Evolutionary conservation across 2,329 filamentous ascomycete species (phyloP), one percentile per base, ranked within the genome.

Genomic region (Dothideomycetes sp.): DNA sequence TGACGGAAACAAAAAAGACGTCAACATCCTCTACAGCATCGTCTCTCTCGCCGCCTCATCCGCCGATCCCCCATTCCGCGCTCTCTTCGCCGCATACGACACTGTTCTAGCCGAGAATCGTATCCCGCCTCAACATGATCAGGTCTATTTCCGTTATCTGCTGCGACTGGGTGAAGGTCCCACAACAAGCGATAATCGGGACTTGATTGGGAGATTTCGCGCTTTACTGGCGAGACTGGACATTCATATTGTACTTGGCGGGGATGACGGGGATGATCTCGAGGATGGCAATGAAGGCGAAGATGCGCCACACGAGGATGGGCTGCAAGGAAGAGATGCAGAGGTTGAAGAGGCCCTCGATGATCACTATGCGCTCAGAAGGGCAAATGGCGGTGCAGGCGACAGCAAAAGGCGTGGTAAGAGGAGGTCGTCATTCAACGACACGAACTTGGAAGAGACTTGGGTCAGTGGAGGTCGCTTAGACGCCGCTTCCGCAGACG

Each of bases 61-160:
- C 19, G 68, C 75, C 1, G 73, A 74, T 40, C 68, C 82, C 16
- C 79, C 84, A 3, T 85, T 81, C 42, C 78, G 79, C 53, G 84
- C 85, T 8, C 72, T 94, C 14, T 93, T 93, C 61, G 71, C 73
- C 38, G 84, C 85, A 19, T 93, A 93, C 56, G 81, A 91, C 54
- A 69, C 75, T 41, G 70, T 88, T 31, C 72, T 94, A n/a, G 75
- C 74, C 4, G 68, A 77, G 47, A 68, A 83, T 64, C 81, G 77
- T 40, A 66, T 85, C 47, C 72, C 84, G 43, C 71, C 77, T n/a
- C 78, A 84, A 51, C 70, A 81, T 49, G 84, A 88, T 52, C 77
- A 79, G 50, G 76, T 82, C 49, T 80, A 87, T 52, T 78, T 86
- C 47, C 76, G 81, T 46, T 79, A 93, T 51, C 63, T 94, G 41